These are phyloP conservation scores for grape (Vitis vinifera) DNA, from an alignment of 164 flowering plant species.

Conservation along the genomic window ASM3070453v1 NC_081820.1:88001-88500, in stretches of 20 bases:
- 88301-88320: constrained; percentile 70
- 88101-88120: constrained; percentile 59
- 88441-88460: too few relatives aligned
- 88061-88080: background rate
- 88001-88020: background rate
- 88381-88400: too few relatives aligned
- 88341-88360: too few relatives aligned
- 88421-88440: too few relatives aligned
- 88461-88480: too few relatives aligned
- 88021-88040: background rate
- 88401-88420: too few relatives aligned
- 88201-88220: constrained; percentile 88
- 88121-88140: constrained; percentile 67
- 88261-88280: constrained; percentile 66
- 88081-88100: background rate
- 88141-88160: constrained; percentile 77
- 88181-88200: constrained; percentile 94
- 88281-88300: constrained; percentile 65
- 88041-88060: too few relatives aligned
- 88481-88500: too few relatives aligned
- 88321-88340: background rate
- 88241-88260: constrained; percentile 86
- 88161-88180: constrained; percentile 78
- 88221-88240: constrained; percentile 79
- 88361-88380: too few relatives aligned